Base-by-base conservation (phyloP, 2,329 filamentous ascomycete genomes). In the Coniochaeta prunicola region DNA sequence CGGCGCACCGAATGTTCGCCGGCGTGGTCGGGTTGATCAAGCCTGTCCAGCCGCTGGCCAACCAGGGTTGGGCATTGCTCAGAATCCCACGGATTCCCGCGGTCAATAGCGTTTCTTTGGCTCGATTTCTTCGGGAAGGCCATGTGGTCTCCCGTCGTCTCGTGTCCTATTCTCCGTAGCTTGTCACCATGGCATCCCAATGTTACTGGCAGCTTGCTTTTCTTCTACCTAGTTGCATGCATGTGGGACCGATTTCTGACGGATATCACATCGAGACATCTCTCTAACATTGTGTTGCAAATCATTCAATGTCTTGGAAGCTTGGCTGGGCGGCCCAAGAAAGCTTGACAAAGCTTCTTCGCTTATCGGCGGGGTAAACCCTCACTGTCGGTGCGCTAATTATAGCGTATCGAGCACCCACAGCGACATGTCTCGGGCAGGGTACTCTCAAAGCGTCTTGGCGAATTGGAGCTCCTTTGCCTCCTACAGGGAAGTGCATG, bases 241-340 rank as follows among this genome's bases (percentile, higher is more conserved):
- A 50, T 21, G 30, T 55, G 40, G n/a, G 10, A 21, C 40, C 19
- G 19, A 5, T 2, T 13, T 19, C 5, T 55, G 30, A 55, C 33
- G 30, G 30, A 55, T 21, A 55, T 33, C 53, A 55, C 30, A 36
- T 24, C 53, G 17, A 55, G 53, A 55, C 53, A 55, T 55, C 36
- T 24, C 26, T 21, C 2, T 21, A 12, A 5, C 48, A 53, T 9
- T 33, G 30, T 33, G 17, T 53, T 33, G 26, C 30, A 33, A 30
- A 17, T 31, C 5, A 24, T 9, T 36, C 26, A 45, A 45, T 50
- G 45, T 50, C 45, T 50, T 50, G 45, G 21, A 5, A 8, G 4
- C 45, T 50, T 26, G 24, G 45, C 45, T n/a, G 17, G 13, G 36
- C 36, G 36, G 42, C 21, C 42, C 42, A 24, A 24, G 21, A 28